Evolutionary conservation across 2,329 filamentous ascomycete genomes (phyloP).

Genomic region (Fusarium pseudoanthophilum): DNA sequence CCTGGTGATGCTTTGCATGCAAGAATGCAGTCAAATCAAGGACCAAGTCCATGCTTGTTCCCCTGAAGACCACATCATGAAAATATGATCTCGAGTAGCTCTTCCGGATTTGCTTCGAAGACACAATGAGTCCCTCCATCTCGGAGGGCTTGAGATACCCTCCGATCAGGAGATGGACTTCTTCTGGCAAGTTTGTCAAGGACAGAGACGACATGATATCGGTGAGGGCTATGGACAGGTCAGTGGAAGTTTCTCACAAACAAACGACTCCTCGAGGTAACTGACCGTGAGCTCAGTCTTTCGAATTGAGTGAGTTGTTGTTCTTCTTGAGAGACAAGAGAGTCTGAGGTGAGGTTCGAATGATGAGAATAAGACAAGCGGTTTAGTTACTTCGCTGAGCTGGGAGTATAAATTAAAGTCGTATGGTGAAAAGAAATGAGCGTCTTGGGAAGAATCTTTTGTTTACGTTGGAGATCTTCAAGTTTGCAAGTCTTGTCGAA

Average conservation of each 20-base stretch:
- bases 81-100: rapidly evolving
- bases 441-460: no score
- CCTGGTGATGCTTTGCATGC: background rate
- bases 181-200: no score
- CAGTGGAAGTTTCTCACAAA: background rate
- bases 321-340: background rate
- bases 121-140: rapidly evolving
- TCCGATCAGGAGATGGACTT: no score
- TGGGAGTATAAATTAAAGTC: background rate
- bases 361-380: background rate
- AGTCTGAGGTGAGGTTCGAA: no score
- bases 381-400: background rate
- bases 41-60: rapidly evolving
- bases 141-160: background rate
- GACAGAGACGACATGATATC: no score
- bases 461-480: no score
- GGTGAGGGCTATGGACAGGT: rapidly evolving
- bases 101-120: rapidly evolving
- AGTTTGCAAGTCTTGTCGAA: background rate
- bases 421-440: no score
- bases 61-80: rapidly evolving
- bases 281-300: no score
- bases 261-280: no score
- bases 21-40: rapidly evolving
- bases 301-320: no score